Base-by-base conservation (phyloP, 805 yeast species). In the Yarrowia osloensis region DNA sequence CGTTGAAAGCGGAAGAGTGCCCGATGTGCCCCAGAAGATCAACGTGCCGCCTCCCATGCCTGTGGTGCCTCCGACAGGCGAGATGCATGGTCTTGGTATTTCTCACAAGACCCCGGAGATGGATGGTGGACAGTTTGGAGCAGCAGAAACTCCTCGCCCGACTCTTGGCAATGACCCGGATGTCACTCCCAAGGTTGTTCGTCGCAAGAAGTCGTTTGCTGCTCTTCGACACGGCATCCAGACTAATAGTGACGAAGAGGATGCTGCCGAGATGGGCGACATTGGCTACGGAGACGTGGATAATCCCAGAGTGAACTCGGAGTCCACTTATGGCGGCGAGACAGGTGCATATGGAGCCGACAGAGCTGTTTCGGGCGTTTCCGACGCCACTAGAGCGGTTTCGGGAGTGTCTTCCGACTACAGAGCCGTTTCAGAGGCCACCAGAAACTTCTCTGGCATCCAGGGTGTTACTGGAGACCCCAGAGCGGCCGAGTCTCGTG, bases 181-280 rank as follows among this genome's bases (percentile, higher is more conserved):
- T 11, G 35, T 9, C 9, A 57, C 63, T 15, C 63, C 63, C 28
- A 57, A 57, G 49, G 63, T 57, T 12, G 63, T 57, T 3, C 21
- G 63, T 0, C 47, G 63, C 26, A 57, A 57, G 21, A 57, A 57
- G 37, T 57, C 63, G 63, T 57, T 57, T 57, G 63, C 63, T 1
- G 63, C 63, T n/a, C 49, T 57, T 4, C 31, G 63, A 28, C 12
- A 22, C 77, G 83, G 28, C 75, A 65, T 67, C 65, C 63, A 65
- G 22, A 44, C 55, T 19, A 40, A 50, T 17, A 19, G 68, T 12
- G 68, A 68, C 8, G 61, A 71, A 62, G 69, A 72, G 59, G 67
- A 67, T 61, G 66, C 71, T 68, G 17, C 68, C 61, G 35, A 55
- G 35, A 11, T 31, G 35, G 7, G 12, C 12, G 39, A 35, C 3